Evolutionary conservation across 257 asterid genomes (phyloP), one percentile per base, ranked within the genome.

Genomic region (Jacaranda copaia): DNA sequence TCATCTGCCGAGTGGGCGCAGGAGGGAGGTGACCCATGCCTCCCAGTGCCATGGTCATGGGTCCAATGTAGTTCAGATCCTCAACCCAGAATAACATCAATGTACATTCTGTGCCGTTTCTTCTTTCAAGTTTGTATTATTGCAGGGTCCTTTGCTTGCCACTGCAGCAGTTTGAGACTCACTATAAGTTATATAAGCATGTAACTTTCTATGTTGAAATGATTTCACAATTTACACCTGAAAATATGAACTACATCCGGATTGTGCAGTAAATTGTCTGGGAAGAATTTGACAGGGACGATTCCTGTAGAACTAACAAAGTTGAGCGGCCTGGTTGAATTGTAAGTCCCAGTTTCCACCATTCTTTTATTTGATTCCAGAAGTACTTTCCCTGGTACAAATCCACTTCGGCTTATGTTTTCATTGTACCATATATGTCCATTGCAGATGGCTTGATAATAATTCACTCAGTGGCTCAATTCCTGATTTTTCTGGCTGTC

Each of bases 401-500:
- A n/a, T n/a, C n/a, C 32, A 25, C 32, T 25, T 25, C 32, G 32
- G 32, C 1, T 25, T 25, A 25, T 25, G 61, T 55, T 55, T 55
- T n/a, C 19, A 5, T 15, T 5, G 0, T 5, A 4, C 61, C 5
- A 13, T 52, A 18, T 52, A 1, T n/a, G 10, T 16, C 16, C 11
- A 16, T 55, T 55, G 61, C 61, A 55, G 61, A 55, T 55, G 61
- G 61, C 61, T 55, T 5, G 61, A 55, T 16, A 55, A 55, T 55
- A 55, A 55, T 35, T 55, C 61, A 0, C 35, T 55, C 10, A 55
- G 61, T 5, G 35, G 61, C 16, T 6, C 32, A n/a, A 55, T 55
- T 55, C 61, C 61, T n/a, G 61, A 55, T 55, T 55, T 55, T 16
- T 55, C 61, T 16, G 61, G 61, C 25, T 55, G 61, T 18, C 61